phyloP scores from a whole-genome alignment of 106 monocot species.

The Triglochin maritima region DNA sequence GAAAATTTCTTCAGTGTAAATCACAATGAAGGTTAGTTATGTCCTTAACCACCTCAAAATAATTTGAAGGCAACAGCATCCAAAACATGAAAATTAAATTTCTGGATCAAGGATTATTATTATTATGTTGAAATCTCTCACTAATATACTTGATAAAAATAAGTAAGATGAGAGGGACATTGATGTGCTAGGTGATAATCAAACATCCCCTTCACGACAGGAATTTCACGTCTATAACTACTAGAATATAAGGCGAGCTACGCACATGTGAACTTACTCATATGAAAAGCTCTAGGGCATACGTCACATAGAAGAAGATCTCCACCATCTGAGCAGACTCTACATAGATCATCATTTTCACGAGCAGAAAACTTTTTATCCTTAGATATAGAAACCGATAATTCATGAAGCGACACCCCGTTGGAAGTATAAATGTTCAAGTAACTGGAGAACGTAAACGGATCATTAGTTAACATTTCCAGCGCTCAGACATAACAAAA shows the following conservation, averaged over 20 bases:
- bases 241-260: too few relatives aligned
- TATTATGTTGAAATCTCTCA: too few relatives aligned
- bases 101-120: too few relatives aligned
- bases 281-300: conserved; percentile 93
- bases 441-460: conserved; percentile 37
- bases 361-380: conserved; percentile 35
- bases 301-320: conserved; percentile 89
- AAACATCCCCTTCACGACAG: too few relatives aligned
- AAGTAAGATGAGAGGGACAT: too few relatives aligned
- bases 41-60: too few relatives aligned
- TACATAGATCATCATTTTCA: conserved; percentile 89
- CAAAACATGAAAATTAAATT: too few relatives aligned
- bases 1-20: too few relatives aligned
- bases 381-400: conserved; percentile 78
- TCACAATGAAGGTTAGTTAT: too few relatives aligned
- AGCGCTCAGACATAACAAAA: background rate
- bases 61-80: too few relatives aligned
- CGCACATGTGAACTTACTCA: conserved; percentile 26
- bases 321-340: conserved; percentile 93
- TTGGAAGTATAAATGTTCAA: conserved; percentile 96
- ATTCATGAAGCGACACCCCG: conserved; percentile 97
- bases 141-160: too few relatives aligned
- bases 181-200: too few relatives aligned
- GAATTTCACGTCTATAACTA: background rate
- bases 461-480: background rate